Evolutionary conservation across 1,284 basidiomycete genomes (phyloP), one percentile per base, ranked within the genome.

Genomic region (Cryptococcus deneoformans): DNA sequence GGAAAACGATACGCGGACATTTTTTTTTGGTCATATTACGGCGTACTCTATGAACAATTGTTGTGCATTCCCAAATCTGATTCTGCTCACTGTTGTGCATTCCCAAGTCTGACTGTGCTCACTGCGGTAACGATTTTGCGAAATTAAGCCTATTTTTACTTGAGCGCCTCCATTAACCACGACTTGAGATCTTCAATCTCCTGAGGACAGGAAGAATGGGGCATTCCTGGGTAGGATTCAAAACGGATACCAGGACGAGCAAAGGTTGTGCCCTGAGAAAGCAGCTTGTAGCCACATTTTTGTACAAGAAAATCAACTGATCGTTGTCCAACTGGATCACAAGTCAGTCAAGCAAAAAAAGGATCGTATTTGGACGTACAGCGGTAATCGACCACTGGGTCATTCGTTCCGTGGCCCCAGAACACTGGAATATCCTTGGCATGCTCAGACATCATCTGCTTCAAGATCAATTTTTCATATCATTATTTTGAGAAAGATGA

Each of bases 331-430:
- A 69, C 77, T 78, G 60, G 5, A 42, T 10, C 34, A 8, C 46
- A 47, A 20, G 34, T 47, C 14, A 47, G 46, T 42, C 40, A 10
- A 10, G 10, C 46, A 24, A 47, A 39, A 47, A 39, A 58, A 29
- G 36, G 10, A 9, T 38, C 12, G 10, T 10, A 45, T 11, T 49
- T 37, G 43, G 8, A 54, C 57, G 66, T 60, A 77, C 75, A 78
- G 46, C 73, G 61, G 62, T 81, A 82, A 54, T 80, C 81, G 54
- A 94, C 86, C 11, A 94, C 81, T 8, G 84, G 85, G 73, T 96
- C 92, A 37, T 76, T 78, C n/a, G 79, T 83, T 7, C 92, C 92
- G 63, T 92, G 90, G 6, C 89, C 93, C 86, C 89, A 90, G 79
- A 94, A 94, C 40, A 93, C 81, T 1, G 90, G 87, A n/a, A 85